These are phyloP conservation scores for Hypomyces rosellus DNA, from an alignment of 2,329 filamentous ascomycete species.

Conservation along the genomic window DNA sequence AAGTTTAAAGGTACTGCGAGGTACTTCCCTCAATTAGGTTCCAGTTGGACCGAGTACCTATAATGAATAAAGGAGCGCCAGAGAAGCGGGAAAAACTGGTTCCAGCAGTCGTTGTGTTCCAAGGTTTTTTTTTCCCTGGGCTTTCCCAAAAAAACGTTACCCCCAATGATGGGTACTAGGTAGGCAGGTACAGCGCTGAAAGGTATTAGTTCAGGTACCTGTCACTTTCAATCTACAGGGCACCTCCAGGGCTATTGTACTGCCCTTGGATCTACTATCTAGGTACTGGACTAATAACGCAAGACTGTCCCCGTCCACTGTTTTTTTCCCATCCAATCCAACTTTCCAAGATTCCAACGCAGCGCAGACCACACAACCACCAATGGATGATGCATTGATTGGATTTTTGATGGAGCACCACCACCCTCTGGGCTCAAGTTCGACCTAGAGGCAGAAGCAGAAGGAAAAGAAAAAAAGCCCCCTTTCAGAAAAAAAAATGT, in stretches of 20 bases:
- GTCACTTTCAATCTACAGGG: background rate
- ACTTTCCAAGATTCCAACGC: too few relatives aligned
- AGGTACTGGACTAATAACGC: too few relatives aligned
- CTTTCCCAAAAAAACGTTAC: background rate
- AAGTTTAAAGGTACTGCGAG: background rate
- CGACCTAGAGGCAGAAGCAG: too few relatives aligned
- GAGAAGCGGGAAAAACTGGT: slow-evolving; percentile 14
- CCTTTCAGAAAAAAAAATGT: too few relatives aligned
- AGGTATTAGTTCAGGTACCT: slow-evolving; percentile 10
- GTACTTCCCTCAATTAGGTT: too few relatives aligned
- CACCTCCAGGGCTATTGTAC: background rate
- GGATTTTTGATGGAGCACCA: too few relatives aligned
- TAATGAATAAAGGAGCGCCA: background rate
- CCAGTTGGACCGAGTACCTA: background rate
- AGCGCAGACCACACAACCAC: background rate
- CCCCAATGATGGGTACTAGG: background rate
- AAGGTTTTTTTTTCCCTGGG: too few relatives aligned
- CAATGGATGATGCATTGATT: background rate
- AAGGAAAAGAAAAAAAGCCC: too few relatives aligned
- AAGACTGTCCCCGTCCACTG: too few relatives aligned
- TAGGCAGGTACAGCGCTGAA: background rate
- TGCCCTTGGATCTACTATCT: too few relatives aligned
- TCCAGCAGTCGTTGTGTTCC: slow-evolving; percentile 12
- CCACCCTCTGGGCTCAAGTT: too few relatives aligned
- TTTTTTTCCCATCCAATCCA: too few relatives aligned